Evolutionary conservation across 2,329 filamentous ascomycete species (phyloP).

Genomic region (Neonectria magnoliae): DNA sequence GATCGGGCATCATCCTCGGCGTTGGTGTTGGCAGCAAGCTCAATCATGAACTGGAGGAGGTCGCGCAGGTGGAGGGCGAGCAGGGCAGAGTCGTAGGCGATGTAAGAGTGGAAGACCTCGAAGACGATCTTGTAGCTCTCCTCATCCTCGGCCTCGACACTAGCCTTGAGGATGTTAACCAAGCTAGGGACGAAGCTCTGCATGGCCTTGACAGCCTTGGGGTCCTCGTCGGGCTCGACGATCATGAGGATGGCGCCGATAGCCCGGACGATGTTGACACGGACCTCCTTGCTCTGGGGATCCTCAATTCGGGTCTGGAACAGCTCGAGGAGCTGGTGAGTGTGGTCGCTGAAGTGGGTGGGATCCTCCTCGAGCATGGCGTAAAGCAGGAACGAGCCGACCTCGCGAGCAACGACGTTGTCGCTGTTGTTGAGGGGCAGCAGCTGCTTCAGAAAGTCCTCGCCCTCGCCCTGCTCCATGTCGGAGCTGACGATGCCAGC

Average conservation of each 20-base stretch:
- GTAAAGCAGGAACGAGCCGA: conserved; percentile 92
- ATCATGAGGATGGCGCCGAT: conserved; percentile 89
- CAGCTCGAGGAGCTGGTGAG: conserved; percentile 80
- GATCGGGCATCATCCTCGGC: conserved; percentile 86
- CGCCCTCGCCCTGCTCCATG: conserved; percentile 76
- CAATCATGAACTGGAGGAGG: conserved; percentile 92
- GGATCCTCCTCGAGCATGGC: conserved; percentile 90
- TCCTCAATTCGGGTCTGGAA: conserved; percentile 91
- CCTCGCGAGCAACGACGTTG: conserved; percentile 83
- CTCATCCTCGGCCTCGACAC: conserved; percentile 82
- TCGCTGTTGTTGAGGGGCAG: conserved; percentile 81
- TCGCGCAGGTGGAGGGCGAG: conserved; percentile 88
- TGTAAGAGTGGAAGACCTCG: conserved; percentile 95
- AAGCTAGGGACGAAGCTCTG: conserved; percentile 85
- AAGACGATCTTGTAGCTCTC: conserved; percentile 91
- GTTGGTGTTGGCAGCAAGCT: conserved; percentile 79
- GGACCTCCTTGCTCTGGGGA: conserved; percentile 88
- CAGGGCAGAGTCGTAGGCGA: conserved; percentile 88
- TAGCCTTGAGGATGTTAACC: conserved; percentile 88
- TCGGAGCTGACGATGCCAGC: conserved; percentile 88
- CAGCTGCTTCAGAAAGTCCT: conserved; percentile 83
- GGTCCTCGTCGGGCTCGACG: conserved; percentile 87
- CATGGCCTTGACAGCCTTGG: conserved; percentile 76
- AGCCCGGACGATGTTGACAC: conserved; percentile 92
- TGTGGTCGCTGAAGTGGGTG: conserved; percentile 83